Evolutionary conservation across 768 basidiomycete species (phyloP), one percentile per base, ranked within the genome.

Genomic region (Mycena alexandri): DNA sequence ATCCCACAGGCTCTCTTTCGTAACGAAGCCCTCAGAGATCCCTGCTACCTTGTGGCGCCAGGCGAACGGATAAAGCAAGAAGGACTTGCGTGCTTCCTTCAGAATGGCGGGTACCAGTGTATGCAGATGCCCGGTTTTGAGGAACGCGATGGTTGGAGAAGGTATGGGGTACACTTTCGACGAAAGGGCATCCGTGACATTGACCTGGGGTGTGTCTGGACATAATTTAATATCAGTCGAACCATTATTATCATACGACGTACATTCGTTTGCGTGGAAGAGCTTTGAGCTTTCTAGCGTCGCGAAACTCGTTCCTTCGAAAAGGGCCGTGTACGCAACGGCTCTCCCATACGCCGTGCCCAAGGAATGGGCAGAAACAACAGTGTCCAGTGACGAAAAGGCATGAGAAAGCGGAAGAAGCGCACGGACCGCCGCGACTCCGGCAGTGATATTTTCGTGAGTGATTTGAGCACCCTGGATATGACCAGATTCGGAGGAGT

Each of bases 371-470:
- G 87, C 86, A 25, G 93, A 96, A 13, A 91, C 84, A 38, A 98
- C 80, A 9, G 91, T 93, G 76, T 98, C 96, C 57, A 91, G 77
- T 8, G 89, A 79, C 6, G 91, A 87, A 46, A 95, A 72, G 14
- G 87, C 81, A 72, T 89, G 88, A 24, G 92, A 86, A 12, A 89
- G 81, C 3, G 96, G 95, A 71, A 97, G 87, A 22, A 96, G 75
- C 6, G 89, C 87, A 41, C 92, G 89, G 24, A 89, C 81, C 4
- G 92, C 92, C 0, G 94, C 89, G n/a, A 96, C 91, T 38, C 94
- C 96, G 5, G 96, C 93, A 3, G 94, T 96, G 64, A 97, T 75
- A 70, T 95, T 95, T 76, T 92, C 86, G 75, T 95, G 93, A 0
- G 93, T 93, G 36, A 96, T 79, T 65, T 89, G 89, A 10, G 85